Evolutionary conservation across 441 rosid species (phyloP).

Genomic region (Capsella rubella): DNA sequence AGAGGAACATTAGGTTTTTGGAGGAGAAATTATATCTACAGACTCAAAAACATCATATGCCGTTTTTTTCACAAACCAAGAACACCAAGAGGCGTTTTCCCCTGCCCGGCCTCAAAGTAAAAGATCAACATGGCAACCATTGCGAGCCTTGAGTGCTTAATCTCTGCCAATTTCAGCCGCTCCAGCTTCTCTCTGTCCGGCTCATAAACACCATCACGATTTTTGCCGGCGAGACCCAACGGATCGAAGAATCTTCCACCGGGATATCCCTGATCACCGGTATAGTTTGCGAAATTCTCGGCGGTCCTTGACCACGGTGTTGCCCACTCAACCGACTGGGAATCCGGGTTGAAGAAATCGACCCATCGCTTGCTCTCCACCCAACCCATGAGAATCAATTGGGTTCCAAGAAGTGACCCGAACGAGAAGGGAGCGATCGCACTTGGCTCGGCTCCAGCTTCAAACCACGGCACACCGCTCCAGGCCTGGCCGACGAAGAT

Average conservation of each 20-base stretch:
- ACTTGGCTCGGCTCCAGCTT: constrained; percentile 89
- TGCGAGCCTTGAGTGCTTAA: constrained; percentile 91
- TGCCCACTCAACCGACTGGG: constrained; percentile 95
- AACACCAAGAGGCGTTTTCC: constrained; percentile 95
- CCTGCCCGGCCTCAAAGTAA: constrained; percentile 99
- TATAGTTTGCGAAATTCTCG: constrained; percentile 80
- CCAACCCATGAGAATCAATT: constrained; percentile 96
- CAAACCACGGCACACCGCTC: constrained; percentile 97
- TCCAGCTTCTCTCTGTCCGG: constrained; percentile 82
- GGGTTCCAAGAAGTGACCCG: constrained; percentile 82
- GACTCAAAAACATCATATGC: constrained; percentile 37
- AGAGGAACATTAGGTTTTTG: constrained; percentile 30
- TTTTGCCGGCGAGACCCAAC: constrained; percentile 68
- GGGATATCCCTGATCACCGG: constrained; percentile 94
- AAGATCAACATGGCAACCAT: constrained; percentile 96
- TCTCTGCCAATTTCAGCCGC: constrained; percentile 90
- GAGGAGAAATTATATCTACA: constrained; percentile 43
- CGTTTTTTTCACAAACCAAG: constrained; percentile 70
- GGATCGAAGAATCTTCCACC: constrained; percentile 98
- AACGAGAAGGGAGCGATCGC: constrained; percentile 93
- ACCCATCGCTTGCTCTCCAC: constrained; percentile 99
- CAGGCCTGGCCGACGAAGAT: constrained; percentile 94
- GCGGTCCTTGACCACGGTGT: constrained; percentile 93
- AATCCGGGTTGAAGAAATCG: constrained; percentile 91
- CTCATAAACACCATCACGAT: constrained; percentile 65